Percentiles rank a stretch among this genome's conserved stretches.
These are phyloP conservation scores for Galerina sulciceps DNA, from an alignment of 768 basidiomycete species.

Conservation along the genomic window DNA sequence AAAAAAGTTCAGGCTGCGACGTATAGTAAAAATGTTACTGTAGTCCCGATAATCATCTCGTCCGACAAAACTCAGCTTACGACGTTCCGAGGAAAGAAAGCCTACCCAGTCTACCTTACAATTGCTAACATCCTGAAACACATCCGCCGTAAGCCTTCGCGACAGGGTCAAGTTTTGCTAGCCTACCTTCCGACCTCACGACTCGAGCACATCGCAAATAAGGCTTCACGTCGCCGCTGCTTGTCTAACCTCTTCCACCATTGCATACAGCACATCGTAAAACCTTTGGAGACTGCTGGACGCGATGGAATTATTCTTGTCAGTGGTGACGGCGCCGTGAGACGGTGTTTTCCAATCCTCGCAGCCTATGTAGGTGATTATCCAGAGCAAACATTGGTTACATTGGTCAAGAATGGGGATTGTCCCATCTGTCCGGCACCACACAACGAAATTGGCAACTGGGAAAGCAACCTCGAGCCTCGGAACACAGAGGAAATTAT, in stretches of 20 bases:
- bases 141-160: conserved; percentile 7
- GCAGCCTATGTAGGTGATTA: conserved; percentile 44
- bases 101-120: conserved; percentile 15
- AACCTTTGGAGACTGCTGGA: conserved; percentile 29
- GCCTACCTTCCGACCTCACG: conserved; percentile 22
- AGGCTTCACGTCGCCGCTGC: conserved; percentile 21
- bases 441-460: background rate
- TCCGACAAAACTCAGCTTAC: conserved; percentile 16
- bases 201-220: conserved; percentile 29
- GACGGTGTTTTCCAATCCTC: conserved; percentile 39
- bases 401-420: conserved; percentile 24
- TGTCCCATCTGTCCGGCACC: conserved; percentile 22
- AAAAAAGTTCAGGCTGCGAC: background rate
- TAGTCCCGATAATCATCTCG: conserved; percentile 42
- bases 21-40: conserved; percentile 23
- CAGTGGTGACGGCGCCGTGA: conserved; percentile 37
- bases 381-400: conserved; percentile 46
- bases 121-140: conserved; percentile 10
- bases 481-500: background rate
- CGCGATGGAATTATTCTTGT: conserved; percentile 21
- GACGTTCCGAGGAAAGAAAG: conserved; percentile 1
- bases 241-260: conserved; percentile 40
- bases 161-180: conserved; percentile 6
- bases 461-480: background rate
- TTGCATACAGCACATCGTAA: conserved; percentile 33